Base-by-base conservation (phyloP, 2,329 filamentous ascomycete species). In the Grosmannia penicillata region DNA sequence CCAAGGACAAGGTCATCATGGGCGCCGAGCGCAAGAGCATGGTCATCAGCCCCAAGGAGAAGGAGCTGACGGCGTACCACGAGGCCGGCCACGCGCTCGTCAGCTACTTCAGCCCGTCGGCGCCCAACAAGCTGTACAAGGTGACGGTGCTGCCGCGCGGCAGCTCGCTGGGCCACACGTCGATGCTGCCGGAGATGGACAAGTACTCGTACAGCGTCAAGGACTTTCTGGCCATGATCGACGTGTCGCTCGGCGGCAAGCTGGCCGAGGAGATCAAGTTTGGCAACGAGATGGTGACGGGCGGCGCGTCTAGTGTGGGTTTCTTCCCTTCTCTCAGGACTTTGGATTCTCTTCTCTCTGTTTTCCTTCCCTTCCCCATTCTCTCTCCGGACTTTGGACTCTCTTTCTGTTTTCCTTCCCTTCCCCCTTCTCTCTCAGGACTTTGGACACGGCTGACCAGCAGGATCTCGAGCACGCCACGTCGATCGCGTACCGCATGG, bases 1-100 rank as follows among this genome's bases (percentile, higher is more conserved):
- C 91, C 41, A 96, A 93, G 61, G 91, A 98, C 64, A 91, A 91
- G 62, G 83, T 98, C 38, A 80, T 94, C 57, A 94, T 98, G 85
- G 91, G 91, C 27, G 83, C 89, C 3, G 91, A 98, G 62, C 77
- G 80, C 54, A 82, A 78, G 56, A 93, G 80, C 48, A 85, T 89
- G 61, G 73, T 95, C 40, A 89, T 98, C 40, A 82, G 81, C 31
- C 76, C 89, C 46, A 86, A 93, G 62, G 91, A 98, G 62, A 96
- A 96, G 73, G 82, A 75, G 56, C 93, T 85, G 13, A 91, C 96
- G 31, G 91, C 91, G 6, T 98, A 98, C 60, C 91, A 98, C 62
- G 91, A 98, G 62, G 93, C 89, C 40, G 91, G 91, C 3, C 91
- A 98, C 57, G 86, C 91, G 8, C 72, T 98, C 14, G 84, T 95